phyloP scores from a whole-genome alignment of 306 rosid genomes.

The Quercus ilex region DNA sequence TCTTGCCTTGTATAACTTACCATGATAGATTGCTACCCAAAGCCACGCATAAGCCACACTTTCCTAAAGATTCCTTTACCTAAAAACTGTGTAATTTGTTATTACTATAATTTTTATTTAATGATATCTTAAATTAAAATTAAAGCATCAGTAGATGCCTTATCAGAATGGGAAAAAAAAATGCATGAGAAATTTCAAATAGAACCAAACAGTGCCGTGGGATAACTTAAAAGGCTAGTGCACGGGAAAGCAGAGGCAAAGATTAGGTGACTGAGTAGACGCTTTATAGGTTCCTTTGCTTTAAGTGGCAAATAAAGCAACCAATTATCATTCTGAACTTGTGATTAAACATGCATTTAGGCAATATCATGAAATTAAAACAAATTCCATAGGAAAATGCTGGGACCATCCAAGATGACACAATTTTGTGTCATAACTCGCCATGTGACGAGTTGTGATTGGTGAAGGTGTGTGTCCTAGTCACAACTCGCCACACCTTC shows the following conservation, averaged over 20 bases:
- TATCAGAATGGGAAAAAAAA: neutral
- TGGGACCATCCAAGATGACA: no score
- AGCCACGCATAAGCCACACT: neutral
- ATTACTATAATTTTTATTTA: neutral
- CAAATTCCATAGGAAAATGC: no score
- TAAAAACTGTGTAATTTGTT: neutral
- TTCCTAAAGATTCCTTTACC: neutral
- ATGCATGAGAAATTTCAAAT: neutral
- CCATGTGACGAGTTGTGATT: no score
- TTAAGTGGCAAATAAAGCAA: neutral
- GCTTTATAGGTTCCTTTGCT: neutral
- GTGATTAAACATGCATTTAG: no score
- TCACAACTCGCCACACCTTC: no score
- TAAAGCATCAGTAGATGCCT: neutral
- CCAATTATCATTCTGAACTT: neutral
- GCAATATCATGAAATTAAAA: no score
- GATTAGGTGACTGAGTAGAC: neutral
- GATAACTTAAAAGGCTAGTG: neutral
- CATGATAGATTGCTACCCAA: neutral
- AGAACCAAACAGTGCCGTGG: neutral
- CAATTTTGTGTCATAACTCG: no score
- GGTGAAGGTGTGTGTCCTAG: no score
- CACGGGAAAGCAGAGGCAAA: neutral
- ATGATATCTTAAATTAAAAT: neutral
- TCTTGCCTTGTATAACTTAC: neutral